Evolutionary conservation across 2,329 filamentous ascomycete genomes (phyloP), one percentile per base, ranked within the genome.

Genomic region (Ophiostoma himal-ulmi): DNA sequence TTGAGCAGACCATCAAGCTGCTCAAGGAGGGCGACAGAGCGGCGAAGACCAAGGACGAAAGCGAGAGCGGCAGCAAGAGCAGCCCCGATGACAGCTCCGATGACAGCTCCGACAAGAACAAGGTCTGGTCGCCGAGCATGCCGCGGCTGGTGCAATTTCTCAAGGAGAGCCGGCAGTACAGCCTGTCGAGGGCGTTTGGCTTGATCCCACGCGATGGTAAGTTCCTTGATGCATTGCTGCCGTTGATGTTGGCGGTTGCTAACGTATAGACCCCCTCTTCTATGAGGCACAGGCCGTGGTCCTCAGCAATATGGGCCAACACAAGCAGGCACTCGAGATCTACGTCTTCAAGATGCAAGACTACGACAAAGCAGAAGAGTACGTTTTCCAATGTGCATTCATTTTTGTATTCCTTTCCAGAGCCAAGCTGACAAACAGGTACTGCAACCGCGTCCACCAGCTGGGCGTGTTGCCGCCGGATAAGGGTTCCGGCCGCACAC

Each of bases 311-410:
- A 97, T 98, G 92, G 93, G 92, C 7, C 91, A 94, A 75, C 94
- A 99, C 81, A 94, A 93, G 77, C 93, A 98, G 80, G 95, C 95
- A 0, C 82, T 99, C n/a, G 91, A 95, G 77, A 97, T 99, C 69
- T 99, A 97, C 78, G 94, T 98, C 37, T 99, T 97, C 81, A 95
- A 94, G 78, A 87, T 99, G 78, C 83, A 91, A 74, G 90, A 97
- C 78, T 94, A 92, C 73, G 83, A 82, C 14, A 98, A 97, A 80
- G 95, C 95, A 41, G 95, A 99, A 85, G 93, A 97, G 90, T 97
- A 82, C 73, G 88, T 83, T 48, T 69, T 13, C 20, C 14, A 0
- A 17, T 41, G 13, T 41, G 20, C 70, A 17, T 37, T 8, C 7
- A 34, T 2, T 67, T n/a, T 37, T n/a, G 5, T n/a, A 10, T 6